Percentiles rank a stretch among this genome's conserved stretches.
Evolutionary conservation across 2,329 filamentous ascomycete species (phyloP).

Genomic region (Cadophora gregata): DNA sequence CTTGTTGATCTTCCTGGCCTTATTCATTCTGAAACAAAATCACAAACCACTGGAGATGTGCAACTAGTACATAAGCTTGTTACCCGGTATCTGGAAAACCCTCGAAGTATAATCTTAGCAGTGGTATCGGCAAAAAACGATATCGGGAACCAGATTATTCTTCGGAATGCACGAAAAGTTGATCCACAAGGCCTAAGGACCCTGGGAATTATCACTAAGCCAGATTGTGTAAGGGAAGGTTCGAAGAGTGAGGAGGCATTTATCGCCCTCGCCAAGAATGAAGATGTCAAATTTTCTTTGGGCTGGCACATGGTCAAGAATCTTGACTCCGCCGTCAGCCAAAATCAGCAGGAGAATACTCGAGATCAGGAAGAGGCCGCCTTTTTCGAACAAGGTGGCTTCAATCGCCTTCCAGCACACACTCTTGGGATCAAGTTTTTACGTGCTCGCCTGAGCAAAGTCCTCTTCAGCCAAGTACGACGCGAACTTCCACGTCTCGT

Average conservation of each 20-base stretch:
- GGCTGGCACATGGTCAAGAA: constrained; percentile 56
- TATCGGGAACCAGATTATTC: constrained; percentile 47
- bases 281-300: constrained; percentile 47
- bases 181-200: constrained; percentile 44
- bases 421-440: constrained; percentile 49
- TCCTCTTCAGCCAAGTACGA: constrained; percentile 30
- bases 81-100: constrained; percentile 57
- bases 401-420: constrained; percentile 28
- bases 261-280: constrained; percentile 47
- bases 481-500: constrained; percentile 29
- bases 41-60: constrained; percentile 51
- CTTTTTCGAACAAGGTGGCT: constrained; percentile 31
- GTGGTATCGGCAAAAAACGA: constrained; percentile 51
- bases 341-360: constrained; percentile 38
- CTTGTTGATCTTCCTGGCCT: constrained; percentile 65
- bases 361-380: constrained; percentile 46
- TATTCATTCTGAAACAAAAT: constrained; percentile 54
- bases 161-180: constrained; percentile 44
- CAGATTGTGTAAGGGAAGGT: constrained; percentile 46
- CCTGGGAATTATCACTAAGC: constrained; percentile 53
- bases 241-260: constrained; percentile 46
- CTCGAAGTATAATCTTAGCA: constrained; percentile 52
- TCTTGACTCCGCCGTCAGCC: constrained; percentile 49
- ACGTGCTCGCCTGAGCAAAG: constrained; percentile 50
- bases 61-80: constrained; percentile 55